Percentiles rank a stretch among this genome's conserved stretches.
Conservation (phyloP, 805 yeast species). For the Candida rishiriensis region DNA sequence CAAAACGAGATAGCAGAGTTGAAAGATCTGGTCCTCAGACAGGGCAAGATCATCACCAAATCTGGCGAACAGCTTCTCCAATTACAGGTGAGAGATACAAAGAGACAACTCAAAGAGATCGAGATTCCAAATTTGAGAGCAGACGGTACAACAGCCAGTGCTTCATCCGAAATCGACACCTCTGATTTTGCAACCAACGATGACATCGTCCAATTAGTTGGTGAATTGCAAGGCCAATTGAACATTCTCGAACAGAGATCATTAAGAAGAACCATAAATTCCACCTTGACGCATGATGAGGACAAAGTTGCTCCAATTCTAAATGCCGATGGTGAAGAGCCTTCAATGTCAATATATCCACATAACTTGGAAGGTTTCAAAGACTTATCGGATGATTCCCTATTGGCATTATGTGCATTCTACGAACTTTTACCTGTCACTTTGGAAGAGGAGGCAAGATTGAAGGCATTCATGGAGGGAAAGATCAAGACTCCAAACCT, state of each 20-base stretch:
- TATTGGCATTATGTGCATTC: conserved; percentile 59
- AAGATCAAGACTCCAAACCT: conserved; percentile 39
- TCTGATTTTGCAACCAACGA: conserved; percentile 71
- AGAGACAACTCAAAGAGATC: conserved; percentile 20
- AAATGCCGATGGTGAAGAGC: conserved; percentile 75
- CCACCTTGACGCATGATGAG: conserved; percentile 38
- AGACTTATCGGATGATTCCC: conserved; percentile 37
- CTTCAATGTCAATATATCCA: conserved; percentile 54
- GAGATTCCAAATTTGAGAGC: conserved; percentile 19
- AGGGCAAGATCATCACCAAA: conserved; percentile 57
- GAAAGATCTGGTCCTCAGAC: conserved; percentile 54
- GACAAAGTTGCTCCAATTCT: conserved; percentile 62
- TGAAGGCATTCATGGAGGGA: conserved; percentile 49
- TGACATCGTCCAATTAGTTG: conserved; percentile 81
- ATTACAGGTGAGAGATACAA: conserved; percentile 58
- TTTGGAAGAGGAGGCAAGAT: conserved; percentile 45
- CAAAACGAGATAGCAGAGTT: conserved; percentile 49
- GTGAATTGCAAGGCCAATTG: conserved; percentile 85
- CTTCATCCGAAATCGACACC: conserved; percentile 31
- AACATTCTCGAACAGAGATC: conserved; percentile 75
- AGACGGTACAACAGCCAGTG: conserved; percentile 10
- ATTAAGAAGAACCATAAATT: conserved; percentile 64
- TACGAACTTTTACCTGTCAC: conserved; percentile 75
- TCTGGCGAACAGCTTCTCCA: conserved; percentile 79
- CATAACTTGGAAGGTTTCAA: conserved; percentile 49